Evolutionary conservation across 2,329 filamentous ascomycete genomes (phyloP).

Genomic region (Colletotrichum camelliae): DNA sequence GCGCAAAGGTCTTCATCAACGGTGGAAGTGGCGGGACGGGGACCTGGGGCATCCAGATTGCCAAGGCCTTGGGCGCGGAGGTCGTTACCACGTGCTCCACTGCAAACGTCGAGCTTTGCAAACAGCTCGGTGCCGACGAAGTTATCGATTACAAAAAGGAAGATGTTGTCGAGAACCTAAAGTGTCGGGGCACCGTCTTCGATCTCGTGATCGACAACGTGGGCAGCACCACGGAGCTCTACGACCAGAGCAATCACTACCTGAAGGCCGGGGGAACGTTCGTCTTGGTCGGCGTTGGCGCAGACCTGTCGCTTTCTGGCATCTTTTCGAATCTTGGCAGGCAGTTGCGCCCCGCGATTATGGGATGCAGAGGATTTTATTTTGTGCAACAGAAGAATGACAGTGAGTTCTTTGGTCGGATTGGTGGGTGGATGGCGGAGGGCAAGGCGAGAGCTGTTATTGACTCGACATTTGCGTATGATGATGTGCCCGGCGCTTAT

Average conservation of each 20-base stretch:
- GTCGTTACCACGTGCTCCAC: constrained; percentile 40
- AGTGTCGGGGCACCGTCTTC: constrained; percentile 21
- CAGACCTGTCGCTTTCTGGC: constrained; percentile 2
- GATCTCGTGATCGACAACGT: constrained; percentile 33
- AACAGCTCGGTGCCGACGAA: constrained; percentile 39
- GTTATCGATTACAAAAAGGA: constrained; percentile 38
- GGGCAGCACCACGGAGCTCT: constrained; percentile 24
- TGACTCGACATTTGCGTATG: constrained; percentile 26
- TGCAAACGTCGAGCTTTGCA: constrained; percentile 36
- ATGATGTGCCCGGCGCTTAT: constrained; percentile 27
- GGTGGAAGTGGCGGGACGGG: constrained; percentile 43
- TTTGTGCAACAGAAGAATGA: constrained; percentile 19
- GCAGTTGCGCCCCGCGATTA: background rate
- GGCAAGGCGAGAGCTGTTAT: constrained; percentile 28
- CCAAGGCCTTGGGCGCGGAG: constrained; percentile 35
- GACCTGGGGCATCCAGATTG: constrained; percentile 41
- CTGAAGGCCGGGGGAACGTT: constrained; percentile 65
- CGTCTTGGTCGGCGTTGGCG: constrained; percentile 63
- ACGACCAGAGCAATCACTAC: constrained; percentile 9
- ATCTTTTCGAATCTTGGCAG: background rate
- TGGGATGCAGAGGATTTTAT: background rate
- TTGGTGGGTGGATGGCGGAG: constrained; percentile 29
- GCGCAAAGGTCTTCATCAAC: constrained; percentile 35
- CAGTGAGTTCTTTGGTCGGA: background rate
- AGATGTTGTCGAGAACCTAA: constrained; percentile 22